These are phyloP conservation scores for Antarctomyces pellizariae DNA, from an alignment of 495 filamentous ascomycete species.

Conservation along the genomic window DNA sequence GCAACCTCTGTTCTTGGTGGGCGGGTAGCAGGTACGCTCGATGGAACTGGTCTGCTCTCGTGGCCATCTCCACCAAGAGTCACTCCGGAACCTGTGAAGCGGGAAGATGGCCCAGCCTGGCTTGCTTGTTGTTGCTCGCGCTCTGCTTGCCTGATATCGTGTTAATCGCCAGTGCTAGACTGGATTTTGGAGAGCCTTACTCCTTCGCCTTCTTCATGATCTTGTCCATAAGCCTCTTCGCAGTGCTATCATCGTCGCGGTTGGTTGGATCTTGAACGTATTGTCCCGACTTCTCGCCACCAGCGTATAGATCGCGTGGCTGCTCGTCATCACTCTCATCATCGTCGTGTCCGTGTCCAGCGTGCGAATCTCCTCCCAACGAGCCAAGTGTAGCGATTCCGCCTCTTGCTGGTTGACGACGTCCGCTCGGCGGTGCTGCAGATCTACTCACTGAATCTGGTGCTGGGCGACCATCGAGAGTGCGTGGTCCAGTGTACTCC, in stretches of 20 bases:
- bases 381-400: constrained; percentile 34
- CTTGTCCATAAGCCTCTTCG: constrained; percentile 45
- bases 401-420: constrained; percentile 19
- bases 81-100: constrained; percentile 61
- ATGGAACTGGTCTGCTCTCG: no score
- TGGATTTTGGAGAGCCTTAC: constrained; percentile 22
- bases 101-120: constrained; percentile 23
- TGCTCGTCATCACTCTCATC: constrained; percentile 34
- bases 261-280: constrained; percentile 73
- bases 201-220: constrained; percentile 63
- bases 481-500: constrained; percentile 28
- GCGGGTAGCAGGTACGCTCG: constrained; percentile 36
- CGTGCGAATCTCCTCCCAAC: constrained; percentile 18
- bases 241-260: constrained; percentile 27
- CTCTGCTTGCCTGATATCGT: constrained; percentile 19
- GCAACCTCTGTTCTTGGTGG: constrained; percentile 16
- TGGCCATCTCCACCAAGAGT: constrained; percentile 84
- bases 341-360: constrained; percentile 28
- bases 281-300: constrained; percentile 88
- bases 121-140: constrained; percentile 23
- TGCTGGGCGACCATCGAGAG: constrained; percentile 29
- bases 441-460: constrained; percentile 19
- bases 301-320: constrained; percentile 70
- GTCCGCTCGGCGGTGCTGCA: constrained; percentile 17
- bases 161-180: constrained; percentile 16